These are phyloP conservation scores for Aristolochia californica DNA, from an alignment of 164 flowering plant species.

Conservation along the genomic window DNA sequence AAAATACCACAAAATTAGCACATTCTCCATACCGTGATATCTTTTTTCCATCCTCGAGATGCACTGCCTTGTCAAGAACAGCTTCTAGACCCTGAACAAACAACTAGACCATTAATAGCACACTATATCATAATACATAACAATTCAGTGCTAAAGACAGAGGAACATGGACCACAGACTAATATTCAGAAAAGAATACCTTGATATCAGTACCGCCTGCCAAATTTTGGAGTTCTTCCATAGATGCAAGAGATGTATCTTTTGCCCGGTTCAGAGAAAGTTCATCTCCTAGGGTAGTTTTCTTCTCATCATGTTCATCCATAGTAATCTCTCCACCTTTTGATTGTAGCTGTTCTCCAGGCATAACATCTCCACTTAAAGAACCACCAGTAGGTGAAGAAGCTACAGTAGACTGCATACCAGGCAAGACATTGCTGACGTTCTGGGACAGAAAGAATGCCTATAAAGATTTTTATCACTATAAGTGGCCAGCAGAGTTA, in stretches of 20 bases:
- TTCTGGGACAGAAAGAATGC: constrained; percentile 9
- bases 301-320: constrained; percentile 41
- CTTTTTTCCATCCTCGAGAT: constrained; percentile 78
- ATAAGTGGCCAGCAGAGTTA: not conserved
- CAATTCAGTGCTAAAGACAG: not conserved
- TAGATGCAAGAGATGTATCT: constrained; percentile 57
- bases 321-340: constrained; percentile 25
- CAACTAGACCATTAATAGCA: constrained; percentile 1
- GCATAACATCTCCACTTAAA: constrained; percentile 21
- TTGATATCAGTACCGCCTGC: constrained; percentile 96
- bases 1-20: constrained; percentile 2
- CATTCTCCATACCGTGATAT: constrained; percentile 46
- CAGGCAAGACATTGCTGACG: constrained; percentile 12
- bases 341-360: constrained; percentile 22
- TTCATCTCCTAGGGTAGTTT: constrained; percentile 44
- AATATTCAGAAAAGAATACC: constrained; percentile 28
- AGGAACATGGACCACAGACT: not conserved
- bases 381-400: constrained; percentile 24
- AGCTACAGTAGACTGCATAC: constrained; percentile 25
- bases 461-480: not conserved
- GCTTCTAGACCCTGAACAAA: constrained; percentile 80
- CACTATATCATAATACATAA: not conserved
- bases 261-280: constrained; percentile 37
- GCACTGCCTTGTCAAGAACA: constrained; percentile 92
- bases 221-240: constrained; percentile 85